These are phyloP conservation scores for Annulohypoxylon moriforme DNA, from an alignment of 495 filamentous ascomycete genomes.

Conservation along the genomic window DNA sequence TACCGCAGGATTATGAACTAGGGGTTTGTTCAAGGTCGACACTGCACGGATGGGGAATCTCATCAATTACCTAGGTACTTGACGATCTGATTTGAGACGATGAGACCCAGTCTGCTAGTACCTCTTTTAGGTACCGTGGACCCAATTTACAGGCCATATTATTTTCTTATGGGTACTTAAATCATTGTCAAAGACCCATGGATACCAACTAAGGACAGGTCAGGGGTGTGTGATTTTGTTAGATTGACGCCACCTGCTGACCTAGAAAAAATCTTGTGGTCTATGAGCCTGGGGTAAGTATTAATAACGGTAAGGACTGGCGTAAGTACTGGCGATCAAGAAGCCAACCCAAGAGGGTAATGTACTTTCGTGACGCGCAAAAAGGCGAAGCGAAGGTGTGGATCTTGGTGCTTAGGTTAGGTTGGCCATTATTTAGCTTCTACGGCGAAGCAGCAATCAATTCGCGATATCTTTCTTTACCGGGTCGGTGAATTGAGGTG, in stretches of 20 bases:
- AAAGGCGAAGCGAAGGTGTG: slow-evolving; percentile 34
- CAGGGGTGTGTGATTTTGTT: slow-evolving; percentile 24
- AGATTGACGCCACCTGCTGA: slow-evolving; percentile 26
- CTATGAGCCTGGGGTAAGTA: slow-evolving; percentile 34
- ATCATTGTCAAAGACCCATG: slow-evolving; percentile 24
- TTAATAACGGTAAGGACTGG: background rate
- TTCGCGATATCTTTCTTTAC: slow-evolving; percentile 9
- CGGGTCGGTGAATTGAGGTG: slow-evolving; percentile 16
- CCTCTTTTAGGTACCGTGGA: slow-evolving; percentile 28
- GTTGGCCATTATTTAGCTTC: slow-evolving; percentile 23
- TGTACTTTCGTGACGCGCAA: slow-evolving; percentile 27
- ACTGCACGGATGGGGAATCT: slow-evolving; percentile 30
- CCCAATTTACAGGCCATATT: slow-evolving; percentile 24
- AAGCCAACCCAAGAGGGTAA: slow-evolving; percentile 19
- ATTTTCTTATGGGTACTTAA: slow-evolving; percentile 25
- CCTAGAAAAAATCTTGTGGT: slow-evolving; percentile 25
- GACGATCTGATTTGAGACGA: slow-evolving; percentile 26
- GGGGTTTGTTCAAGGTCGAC: slow-evolving; percentile 25
- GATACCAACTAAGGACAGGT: slow-evolving; percentile 16
- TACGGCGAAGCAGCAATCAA: slow-evolving; percentile 16
- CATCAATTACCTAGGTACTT: slow-evolving; percentile 4
- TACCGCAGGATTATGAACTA: background rate
- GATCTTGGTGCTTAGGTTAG: slow-evolving; percentile 21
- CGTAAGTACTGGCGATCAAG: slow-evolving; percentile 15
- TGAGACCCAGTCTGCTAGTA: slow-evolving; percentile 5